Evolutionary conservation across 768 basidiomycete species (phyloP).

Genomic region (Hydnomerulius pinastri): DNA sequence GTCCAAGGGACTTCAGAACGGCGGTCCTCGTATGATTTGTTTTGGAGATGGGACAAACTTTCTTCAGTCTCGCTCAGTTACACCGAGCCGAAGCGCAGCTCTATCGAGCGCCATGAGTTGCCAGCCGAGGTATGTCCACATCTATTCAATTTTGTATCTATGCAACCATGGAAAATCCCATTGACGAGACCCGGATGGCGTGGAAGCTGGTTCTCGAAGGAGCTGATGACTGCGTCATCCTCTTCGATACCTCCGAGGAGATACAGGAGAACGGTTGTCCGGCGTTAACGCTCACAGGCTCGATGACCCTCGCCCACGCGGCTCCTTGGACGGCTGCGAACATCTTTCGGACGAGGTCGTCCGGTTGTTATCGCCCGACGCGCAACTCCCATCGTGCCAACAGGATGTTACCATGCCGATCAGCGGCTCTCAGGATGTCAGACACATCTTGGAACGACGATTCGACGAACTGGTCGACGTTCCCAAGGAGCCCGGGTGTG

Average conservation of each 20-base stretch:
- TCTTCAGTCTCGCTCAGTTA: slow-evolving; percentile 18
- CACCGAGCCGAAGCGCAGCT: neutral
- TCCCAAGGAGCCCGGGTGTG: neutral
- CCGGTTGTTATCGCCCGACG: neutral
- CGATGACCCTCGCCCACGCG: neutral
- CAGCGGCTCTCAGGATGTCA: neutral
- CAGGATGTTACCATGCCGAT: no score
- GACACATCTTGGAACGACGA: neutral
- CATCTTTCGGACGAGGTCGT: no score
- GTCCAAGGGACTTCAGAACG: slow-evolving; percentile 36
- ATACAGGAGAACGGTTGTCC: neutral
- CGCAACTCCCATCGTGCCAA: neutral
- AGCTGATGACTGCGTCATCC: slow-evolving; percentile 1
- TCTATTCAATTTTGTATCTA: neutral
- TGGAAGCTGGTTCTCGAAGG: slow-evolving; percentile 2
- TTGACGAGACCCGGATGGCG: neutral
- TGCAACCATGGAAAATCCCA: neutral
- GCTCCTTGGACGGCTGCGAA: neutral
- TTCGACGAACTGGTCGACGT: neutral
- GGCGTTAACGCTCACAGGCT: neutral
- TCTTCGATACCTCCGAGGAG: slow-evolving; percentile 1
- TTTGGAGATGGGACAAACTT: slow-evolving; percentile 36
- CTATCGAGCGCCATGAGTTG: neutral
- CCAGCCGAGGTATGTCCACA: slow-evolving; percentile 11
- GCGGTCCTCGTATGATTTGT: slow-evolving; percentile 37